These are phyloP conservation scores for Manihot esculenta DNA, from an alignment of 441 rosid genomes.

Conservation along the genomic window DNA sequence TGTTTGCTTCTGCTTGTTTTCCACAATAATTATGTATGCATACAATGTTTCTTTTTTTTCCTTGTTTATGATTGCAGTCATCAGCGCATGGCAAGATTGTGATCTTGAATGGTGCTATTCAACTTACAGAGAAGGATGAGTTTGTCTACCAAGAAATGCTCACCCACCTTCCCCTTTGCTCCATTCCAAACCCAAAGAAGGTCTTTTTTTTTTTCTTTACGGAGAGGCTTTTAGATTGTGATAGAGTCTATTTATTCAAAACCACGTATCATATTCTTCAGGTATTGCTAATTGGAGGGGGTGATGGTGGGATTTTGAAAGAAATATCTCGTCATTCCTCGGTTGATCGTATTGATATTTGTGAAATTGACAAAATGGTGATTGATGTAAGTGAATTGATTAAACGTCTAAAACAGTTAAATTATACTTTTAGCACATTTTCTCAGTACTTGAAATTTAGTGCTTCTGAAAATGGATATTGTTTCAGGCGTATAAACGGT, in stretches of 20 bases:
- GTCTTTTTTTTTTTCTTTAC: constrained; percentile 24
- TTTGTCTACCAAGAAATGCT: constrained; percentile 79
- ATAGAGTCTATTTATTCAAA: too few species aligned
- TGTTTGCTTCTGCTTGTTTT: too few species aligned
- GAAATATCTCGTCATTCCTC: constrained; percentile 76
- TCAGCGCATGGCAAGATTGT: constrained; percentile 70
- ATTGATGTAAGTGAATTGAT: constrained; percentile 49
- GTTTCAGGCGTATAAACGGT: constrained; percentile 61
- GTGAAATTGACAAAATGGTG: constrained; percentile 73
- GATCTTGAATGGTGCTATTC: constrained; percentile 71
- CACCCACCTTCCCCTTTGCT: constrained; percentile 80
- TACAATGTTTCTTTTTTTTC: neutral
- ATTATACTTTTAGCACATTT: too few species aligned
- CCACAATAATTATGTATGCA: too few species aligned
- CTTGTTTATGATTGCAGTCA: constrained; percentile 39
- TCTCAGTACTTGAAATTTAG: too few species aligned
- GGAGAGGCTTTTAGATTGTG: too few species aligned
- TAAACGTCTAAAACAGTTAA: too few species aligned
- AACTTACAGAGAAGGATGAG: constrained; percentile 62
- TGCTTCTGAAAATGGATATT: neutral
- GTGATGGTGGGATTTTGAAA: constrained; percentile 79
- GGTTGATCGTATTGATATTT: constrained; percentile 65
- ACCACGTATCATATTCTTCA: constrained; percentile 22
- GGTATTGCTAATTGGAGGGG: constrained; percentile 82
- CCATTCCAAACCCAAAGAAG: constrained; percentile 73